Evolutionary conservation across 257 asterid genomes (phyloP).

Genomic region (Fraxinus americana): DNA sequence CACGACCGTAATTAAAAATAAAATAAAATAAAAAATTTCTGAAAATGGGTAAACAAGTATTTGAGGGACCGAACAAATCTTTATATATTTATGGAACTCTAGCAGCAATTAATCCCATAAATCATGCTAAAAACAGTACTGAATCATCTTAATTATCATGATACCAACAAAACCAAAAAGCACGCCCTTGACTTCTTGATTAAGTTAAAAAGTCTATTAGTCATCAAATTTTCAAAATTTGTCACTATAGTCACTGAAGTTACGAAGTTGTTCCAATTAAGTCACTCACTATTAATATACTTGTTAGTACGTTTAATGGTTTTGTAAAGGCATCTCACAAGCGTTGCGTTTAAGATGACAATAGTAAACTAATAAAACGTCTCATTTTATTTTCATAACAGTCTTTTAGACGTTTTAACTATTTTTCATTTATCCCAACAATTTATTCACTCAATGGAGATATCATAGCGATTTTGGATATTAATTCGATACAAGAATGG

Average conservation of each 20-base stretch:
- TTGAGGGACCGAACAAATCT: not conserved
- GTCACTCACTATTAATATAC: not conserved
- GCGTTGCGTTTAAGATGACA: not conserved
- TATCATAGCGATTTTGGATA: not conserved
- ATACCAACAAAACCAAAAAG: slow-evolving; percentile 13
- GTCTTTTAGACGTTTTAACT: not conserved
- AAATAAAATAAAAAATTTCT: too few species aligned
- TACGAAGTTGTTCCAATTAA: not conserved
- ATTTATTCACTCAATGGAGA: not conserved
- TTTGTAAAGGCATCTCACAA: too few species aligned
- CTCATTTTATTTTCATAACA: not conserved
- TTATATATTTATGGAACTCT: not conserved
- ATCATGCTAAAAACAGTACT: slow-evolving; percentile 9
- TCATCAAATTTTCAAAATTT: too few species aligned
- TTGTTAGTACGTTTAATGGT: too few species aligned
- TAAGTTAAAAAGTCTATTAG: slow-evolving; percentile 4
- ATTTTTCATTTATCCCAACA: not conserved
- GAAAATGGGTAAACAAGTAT: too few species aligned
- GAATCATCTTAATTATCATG: slow-evolving; percentile 16
- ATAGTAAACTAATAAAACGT: not conserved
- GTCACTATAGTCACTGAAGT: not conserved
- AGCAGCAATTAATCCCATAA: not conserved
- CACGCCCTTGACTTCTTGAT: slow-evolving; percentile 19
- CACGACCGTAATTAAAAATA: not conserved
- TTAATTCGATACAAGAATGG: too few species aligned